Evolutionary conservation across 2,329 filamentous ascomycete genomes (phyloP).

Genomic region (Colletotrichum graminicola): DNA sequence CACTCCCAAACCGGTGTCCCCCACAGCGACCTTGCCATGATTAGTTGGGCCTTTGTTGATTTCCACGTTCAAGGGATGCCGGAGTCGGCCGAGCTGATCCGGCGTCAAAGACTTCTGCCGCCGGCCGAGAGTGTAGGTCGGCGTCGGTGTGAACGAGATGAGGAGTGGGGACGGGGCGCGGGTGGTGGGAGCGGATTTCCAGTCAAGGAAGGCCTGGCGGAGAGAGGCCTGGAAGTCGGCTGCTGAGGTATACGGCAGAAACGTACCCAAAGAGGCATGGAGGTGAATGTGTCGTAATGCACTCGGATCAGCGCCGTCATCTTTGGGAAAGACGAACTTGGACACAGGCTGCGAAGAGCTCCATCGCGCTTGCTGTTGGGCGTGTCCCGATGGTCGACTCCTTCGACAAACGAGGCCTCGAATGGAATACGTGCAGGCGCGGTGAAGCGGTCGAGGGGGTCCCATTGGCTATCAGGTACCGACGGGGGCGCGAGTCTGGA

Average conservation of each 20-base stretch:
- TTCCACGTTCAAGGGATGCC: constrained; percentile 53
- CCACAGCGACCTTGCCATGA: too few relatives aligned
- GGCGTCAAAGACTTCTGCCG: constrained; percentile 72
- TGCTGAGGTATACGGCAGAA: constrained; percentile 35
- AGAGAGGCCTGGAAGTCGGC: constrained; percentile 44
- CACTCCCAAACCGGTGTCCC: constrained; percentile 40
- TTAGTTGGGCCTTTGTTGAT: constrained; percentile 42
- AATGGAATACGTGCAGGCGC: background rate
- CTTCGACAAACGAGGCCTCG: background rate
- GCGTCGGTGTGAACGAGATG: constrained; percentile 84
- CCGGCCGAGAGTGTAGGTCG: constrained; percentile 91
- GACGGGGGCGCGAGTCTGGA: background rate
- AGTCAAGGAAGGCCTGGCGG: constrained; percentile 51
- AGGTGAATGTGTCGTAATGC: constrained; percentile 40
- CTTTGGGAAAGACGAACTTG: constrained; percentile 24
- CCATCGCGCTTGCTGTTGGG: constrained; percentile 15
- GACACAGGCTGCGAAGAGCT: constrained; percentile 24
- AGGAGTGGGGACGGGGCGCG: constrained; percentile 74
- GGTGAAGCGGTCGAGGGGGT: background rate
- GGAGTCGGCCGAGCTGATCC: constrained; percentile 60
- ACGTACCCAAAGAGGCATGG: background rate
- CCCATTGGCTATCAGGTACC: constrained; percentile 15
- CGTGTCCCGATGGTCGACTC: background rate
- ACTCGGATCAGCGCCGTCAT: constrained; percentile 24
- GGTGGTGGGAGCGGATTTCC: constrained; percentile 49